Base-by-base conservation (phyloP, 441 rosid species). In the Pelargonium cotyledonis region DNA sequence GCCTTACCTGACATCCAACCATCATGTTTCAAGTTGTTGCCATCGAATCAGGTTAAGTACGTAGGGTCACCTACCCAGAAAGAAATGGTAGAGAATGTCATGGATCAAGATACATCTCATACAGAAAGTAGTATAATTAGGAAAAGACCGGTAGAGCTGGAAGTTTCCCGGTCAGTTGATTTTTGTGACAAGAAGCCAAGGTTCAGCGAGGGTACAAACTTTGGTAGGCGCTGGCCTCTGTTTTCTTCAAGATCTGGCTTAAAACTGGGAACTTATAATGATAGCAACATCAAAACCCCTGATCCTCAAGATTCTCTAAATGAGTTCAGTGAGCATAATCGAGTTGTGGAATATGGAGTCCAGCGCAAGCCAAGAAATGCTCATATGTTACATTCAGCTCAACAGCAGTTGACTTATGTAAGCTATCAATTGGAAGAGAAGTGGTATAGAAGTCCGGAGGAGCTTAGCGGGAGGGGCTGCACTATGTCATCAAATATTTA, bases 371-470 rank as follows among this genome's bases (percentile, higher is more conserved):
- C 79, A 55, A 69, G 72, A 35, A 76, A 65, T 65, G 29, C 40
- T 38, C 70, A 65, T 66, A 65, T 71, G 10, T 76, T 75, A 46
- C 75, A 72, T 67, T 57, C 77, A 57, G 76, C 73, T 69, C 78
- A 78, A 47, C 81, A 66, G 68, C 85, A 78, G 70, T 75, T 65
- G 53, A 68, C 81, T 41, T 72, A 76, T 41, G 62, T 66, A 71
- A 70, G 58, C 70, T 82, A 83, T 65, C 87, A 76, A 80, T 80
- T 85, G 76, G 98, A 95, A 86, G 89, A 80, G 70, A 90, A 86
- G 74, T 92, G 99, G 97, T 95, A 95, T 80, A 76, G 83, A 31
- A 88, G 95, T 80, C 97, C 93, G 0, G 97, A 95, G 86, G 89
- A 89, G 77, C 79, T 78, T 68, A 74, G 69, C 10, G 88, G 77